These are phyloP conservation scores for Prillingera fragicola DNA, from an alignment of 1,284 basidiomycete genomes.

Conservation along the genomic window DNA sequence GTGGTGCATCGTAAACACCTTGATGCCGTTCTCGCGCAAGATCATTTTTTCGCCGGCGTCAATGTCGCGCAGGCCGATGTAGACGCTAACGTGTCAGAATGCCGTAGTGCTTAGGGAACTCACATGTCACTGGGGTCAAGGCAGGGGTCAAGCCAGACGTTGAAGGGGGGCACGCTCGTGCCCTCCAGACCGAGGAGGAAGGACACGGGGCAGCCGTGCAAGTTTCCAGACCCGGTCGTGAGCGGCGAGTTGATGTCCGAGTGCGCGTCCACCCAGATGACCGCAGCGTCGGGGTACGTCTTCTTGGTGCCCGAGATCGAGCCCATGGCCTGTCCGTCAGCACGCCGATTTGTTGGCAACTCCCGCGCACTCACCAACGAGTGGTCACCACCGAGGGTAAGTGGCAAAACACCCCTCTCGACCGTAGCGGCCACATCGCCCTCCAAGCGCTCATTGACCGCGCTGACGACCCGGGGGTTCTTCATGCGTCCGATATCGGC, in stretches of 20 bases:
- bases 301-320: constrained; percentile 54
- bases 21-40: constrained; percentile 80
- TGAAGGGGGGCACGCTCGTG: constrained; percentile 57
- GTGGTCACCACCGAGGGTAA: constrained; percentile 96
- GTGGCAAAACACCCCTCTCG: constrained; percentile 70
- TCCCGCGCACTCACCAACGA: constrained; percentile 61
- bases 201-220: constrained; percentile 96
- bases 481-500: constrained; percentile 81
- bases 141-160: constrained; percentile 67
- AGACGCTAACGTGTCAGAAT: constrained; percentile 46
- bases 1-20: constrained; percentile 96
- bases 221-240: constrained; percentile 83
- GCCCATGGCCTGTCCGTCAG: constrained; percentile 67
- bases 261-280: constrained; percentile 88
- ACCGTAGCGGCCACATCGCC: constrained; percentile 67
- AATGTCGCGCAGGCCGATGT: constrained; percentile 93
- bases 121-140: constrained; percentile 60
- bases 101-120: constrained; percentile 6
- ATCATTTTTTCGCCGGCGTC: constrained; percentile 86
- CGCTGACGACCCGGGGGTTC: constrained; percentile 78
- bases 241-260: constrained; percentile 92
- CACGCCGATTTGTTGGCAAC: background rate
- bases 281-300: constrained; percentile 59
- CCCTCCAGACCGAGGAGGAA: constrained; percentile 75
- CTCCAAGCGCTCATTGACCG: constrained; percentile 78